A percentile compares a stretch with the other conserved stretches of the same genome.
These are phyloP conservation scores for Boletus vermiculosoides DNA, from an alignment of 768 basidiomycete genomes.

Conservation along the genomic window DNA sequence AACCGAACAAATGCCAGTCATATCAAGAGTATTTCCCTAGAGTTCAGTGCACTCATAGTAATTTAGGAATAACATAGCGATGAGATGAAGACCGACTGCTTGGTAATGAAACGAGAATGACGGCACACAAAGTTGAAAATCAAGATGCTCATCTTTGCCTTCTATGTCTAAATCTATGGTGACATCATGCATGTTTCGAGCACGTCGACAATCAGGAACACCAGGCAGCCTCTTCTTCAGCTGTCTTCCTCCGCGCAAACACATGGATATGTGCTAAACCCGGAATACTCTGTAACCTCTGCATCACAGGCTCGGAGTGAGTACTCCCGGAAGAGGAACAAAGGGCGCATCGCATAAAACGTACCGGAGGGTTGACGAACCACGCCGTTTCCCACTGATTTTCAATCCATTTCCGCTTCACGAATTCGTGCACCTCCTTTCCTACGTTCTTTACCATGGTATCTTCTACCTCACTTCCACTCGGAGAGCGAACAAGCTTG, in stretches of 20 bases:
- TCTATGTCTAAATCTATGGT: slow-evolving; percentile 8
- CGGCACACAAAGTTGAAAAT: neutral
- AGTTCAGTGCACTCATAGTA: neutral
- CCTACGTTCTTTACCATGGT: slow-evolving; percentile 49
- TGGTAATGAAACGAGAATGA: neutral
- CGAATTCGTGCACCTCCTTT: slow-evolving; percentile 58
- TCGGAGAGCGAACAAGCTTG: slow-evolving; percentile 51
- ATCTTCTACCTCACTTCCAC: slow-evolving; percentile 54
- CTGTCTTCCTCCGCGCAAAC: slow-evolving; percentile 63
- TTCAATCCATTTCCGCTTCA: slow-evolving; percentile 66
- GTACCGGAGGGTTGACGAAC: slow-evolving; percentile 87
- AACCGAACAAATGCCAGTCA: neutral
- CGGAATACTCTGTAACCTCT: slow-evolving; percentile 82
- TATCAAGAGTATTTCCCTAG: neutral
- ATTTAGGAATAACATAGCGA: neutral
- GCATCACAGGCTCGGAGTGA: slow-evolving; percentile 5
- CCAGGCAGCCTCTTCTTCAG: slow-evolving; percentile 22
- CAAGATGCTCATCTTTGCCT: slow-evolving; percentile 1
- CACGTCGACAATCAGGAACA: slow-evolving; percentile 1
- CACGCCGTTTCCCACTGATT: slow-evolving; percentile 85
- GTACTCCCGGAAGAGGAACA: neutral
- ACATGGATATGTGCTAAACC: slow-evolving; percentile 86
- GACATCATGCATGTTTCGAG: neutral
- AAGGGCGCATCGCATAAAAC: slow-evolving; percentile 19
- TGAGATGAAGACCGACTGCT: neutral